Base-by-base conservation (phyloP, 805 yeast genomes). In the Cyberlindnera sargentensis region DNA sequence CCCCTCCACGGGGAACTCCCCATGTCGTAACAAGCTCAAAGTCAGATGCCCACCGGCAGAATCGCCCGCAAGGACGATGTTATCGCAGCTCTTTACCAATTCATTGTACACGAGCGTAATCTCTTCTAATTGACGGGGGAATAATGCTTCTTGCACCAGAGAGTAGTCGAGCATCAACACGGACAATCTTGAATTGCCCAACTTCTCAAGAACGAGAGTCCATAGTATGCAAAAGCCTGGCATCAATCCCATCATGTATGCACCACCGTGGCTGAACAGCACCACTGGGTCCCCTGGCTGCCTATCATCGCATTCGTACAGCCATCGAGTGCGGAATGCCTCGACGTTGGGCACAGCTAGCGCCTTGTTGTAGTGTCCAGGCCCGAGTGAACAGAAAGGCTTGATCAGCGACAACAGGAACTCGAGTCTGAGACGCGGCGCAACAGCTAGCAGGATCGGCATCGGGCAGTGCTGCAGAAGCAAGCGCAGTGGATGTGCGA, bases 31-130 rank as follows among this genome's bases (percentile, higher is more conserved):
- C 26, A 59, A 40, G 5, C 51, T 51, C 10, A 59, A 40, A 2
- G 50, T 44, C 29, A 63, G 44, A 37, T 58, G 57, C 2, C 58
- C 66, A 25, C 67, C 66, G 9, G 60, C 60, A 8, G 65, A 61
- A 40, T 63, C 67, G 15, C 67, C 67, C 27, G 50, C 42, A 3
- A 57, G 38, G 8, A 57, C 45, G 35, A 60, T 47, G 36, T 54
- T 44, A 40, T 50, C 41, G 5, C 44, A 44, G 2, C 49, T 33
- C 34, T 47, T 37, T 15, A 44, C 26, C 24, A 61, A 43, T 5
- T 45, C 47, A 31, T 51, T 46, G 42, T 50, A 57, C 28, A 53
- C 44, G 5, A 41, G 35, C 27, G 46, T 44, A 9, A 50, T 48
- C 43, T 63, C 63, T 20, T 43, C 29, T 27, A 62, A 41, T 44